phyloP scores from a whole-genome alignment of 352 stramenopile species.

The Blastocystis sp. region DNA sequence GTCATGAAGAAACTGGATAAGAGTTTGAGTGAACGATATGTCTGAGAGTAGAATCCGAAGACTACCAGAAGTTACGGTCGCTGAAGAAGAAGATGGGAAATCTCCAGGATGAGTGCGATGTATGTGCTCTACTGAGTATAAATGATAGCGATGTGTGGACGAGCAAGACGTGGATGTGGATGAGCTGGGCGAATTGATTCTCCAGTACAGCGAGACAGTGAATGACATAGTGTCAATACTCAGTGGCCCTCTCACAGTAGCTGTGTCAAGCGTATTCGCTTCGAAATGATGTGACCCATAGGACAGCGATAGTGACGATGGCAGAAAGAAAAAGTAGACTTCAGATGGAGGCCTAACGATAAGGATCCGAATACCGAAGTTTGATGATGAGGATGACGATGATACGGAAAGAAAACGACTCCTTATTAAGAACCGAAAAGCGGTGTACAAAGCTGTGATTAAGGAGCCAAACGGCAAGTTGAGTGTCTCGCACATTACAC shows the following conservation, averaged over 20 bases:
- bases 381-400: slow-evolving; percentile 42
- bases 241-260: neutral
- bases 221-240: neutral
- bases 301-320: slow-evolving; percentile 3
- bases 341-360: neutral
- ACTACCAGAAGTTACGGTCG: slow-evolving; percentile 7
- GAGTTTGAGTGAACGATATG: neutral
- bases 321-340: neutral
- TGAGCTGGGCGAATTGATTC: slow-evolving; percentile 24
- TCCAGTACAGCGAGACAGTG: slow-evolving; percentile 36
- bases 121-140: neutral
- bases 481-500: neutral
- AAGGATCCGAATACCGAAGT: slow-evolving; percentile 49
- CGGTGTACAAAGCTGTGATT: slow-evolving; percentile 42
- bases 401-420: neutral
- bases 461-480: slow-evolving; percentile 54
- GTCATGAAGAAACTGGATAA: slow-evolving; percentile 50
- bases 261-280: neutral
- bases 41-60: neutral
- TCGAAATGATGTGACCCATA: neutral
- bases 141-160: slow-evolving; percentile 17
- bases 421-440: slow-evolving; percentile 10
- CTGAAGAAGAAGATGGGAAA: slow-evolving; percentile 6
- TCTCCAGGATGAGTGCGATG: slow-evolving; percentile 32
- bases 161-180: slow-evolving; percentile 32